Percentiles rank a stretch among this genome's conserved stretches.
Evolutionary conservation across 306 rosid species (phyloP).

Genomic region (Cyamopsis tetragonoloba): DNA sequence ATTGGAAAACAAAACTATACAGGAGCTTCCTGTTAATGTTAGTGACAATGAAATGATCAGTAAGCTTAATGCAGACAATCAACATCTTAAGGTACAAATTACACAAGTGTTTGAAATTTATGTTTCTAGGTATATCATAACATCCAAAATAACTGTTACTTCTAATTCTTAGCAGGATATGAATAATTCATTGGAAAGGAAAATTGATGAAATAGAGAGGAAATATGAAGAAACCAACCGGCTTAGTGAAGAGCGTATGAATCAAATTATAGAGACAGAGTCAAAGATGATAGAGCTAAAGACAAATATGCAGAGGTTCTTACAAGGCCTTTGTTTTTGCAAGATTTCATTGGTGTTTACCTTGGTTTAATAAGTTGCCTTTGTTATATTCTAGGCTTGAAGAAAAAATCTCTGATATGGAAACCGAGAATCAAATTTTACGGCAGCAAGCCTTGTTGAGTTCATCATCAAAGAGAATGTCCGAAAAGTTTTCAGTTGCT

Average conservation of each 20-base stretch:
- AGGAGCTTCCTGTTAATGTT: constrained; percentile 39
- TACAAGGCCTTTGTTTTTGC: constrained; percentile 6
- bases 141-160: constrained; percentile 13
- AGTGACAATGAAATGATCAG: constrained; percentile 49
- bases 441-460: constrained; percentile 61
- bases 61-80: constrained; percentile 64
- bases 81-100: constrained; percentile 57
- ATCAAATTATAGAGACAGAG: constrained; percentile 75
- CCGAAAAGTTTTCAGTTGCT: constrained; percentile 38
- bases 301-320: constrained; percentile 82
- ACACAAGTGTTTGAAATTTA: neutral
- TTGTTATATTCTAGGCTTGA: constrained; percentile 60
- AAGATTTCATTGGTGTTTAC: constrained; percentile 13
- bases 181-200: constrained; percentile 66
- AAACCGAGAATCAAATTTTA: constrained; percentile 72
- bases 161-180: constrained; percentile 48
- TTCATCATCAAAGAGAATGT: constrained; percentile 62
- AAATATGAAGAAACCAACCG: constrained; percentile 38
- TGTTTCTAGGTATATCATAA: neutral
- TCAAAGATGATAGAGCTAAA: constrained; percentile 73
- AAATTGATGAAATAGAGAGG: constrained; percentile 64
- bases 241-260: constrained; percentile 75
- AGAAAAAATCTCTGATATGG: constrained; percentile 83
- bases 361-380: constrained; percentile 11
- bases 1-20: constrained; percentile 16